Base-by-base conservation (phyloP, 169 alveolate genomes). In the Plasmodium gallinaceum region DNA sequence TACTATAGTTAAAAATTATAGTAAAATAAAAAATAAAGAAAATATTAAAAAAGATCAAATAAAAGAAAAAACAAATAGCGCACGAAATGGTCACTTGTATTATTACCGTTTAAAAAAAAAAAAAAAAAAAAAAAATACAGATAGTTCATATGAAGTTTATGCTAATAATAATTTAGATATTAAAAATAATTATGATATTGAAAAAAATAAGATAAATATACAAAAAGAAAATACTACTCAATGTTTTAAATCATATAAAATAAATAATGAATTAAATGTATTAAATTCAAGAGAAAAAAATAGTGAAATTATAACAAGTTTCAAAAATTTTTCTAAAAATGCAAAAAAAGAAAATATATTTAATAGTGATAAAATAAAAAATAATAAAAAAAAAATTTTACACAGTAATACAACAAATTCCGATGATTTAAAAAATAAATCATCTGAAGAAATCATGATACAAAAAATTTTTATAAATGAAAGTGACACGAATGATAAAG, bases 381-480 rank as follows among this genome's bases (percentile, higher is more conserved):
- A 42, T 78, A 64, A 78, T 7, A 46, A 60, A 8, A 76, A 18
- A 76, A 45, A 65, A 48, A 43, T 62, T 42, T 6, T 26, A 39
- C 46, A 37, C 20, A 64, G 24, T 22, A 54, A 26, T 32, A 39
- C 1, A 32, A 64, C 20, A 24, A 7, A 43, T 64, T 16, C 39
- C 37, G 65, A 64, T 26, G 64, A 57, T 7, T 60, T 43, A 60
- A 43, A 58, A 32, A 48, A 54, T 16, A 64, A 39, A 20, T 18
- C 61, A 42, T 37, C 52, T 22, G 89, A 58, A 46, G 89, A 78
- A 51, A 78, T 78, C 4, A 78, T 64, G 78, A 39, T 78, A 65
- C 78, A 78, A 14, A 65, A 14, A 46, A n/a, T 64, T 51, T 43
- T 65, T 43, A 48, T 78, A 46, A 69, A 78, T 8, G 62, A 65